A percentile compares a stretch with the other conserved stretches of the same genome.
These are phyloP conservation scores for Thelephora aurantiotincta DNA, from an alignment of 768 basidiomycete species.

Conservation along the genomic window DNA sequence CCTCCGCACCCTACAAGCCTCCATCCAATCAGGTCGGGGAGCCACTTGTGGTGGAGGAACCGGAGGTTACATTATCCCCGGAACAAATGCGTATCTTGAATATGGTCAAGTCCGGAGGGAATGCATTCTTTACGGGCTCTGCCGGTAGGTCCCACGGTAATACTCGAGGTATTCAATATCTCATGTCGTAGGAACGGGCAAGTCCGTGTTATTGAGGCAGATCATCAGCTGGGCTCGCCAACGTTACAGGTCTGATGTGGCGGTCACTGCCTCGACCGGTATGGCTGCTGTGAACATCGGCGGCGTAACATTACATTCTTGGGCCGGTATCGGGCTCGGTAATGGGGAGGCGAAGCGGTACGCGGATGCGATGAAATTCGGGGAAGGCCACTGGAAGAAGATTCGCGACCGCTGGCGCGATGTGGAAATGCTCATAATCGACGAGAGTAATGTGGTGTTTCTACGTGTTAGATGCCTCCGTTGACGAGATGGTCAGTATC, in stretches of 20 bases:
- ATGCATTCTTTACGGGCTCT: slow-evolving; percentile 78
- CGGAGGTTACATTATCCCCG: slow-evolving; percentile 22
- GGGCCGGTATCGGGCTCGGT: slow-evolving; percentile 72
- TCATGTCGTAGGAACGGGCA: slow-evolving; percentile 50
- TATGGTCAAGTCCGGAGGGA: slow-evolving; percentile 43
- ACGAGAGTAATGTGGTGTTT: slow-evolving; percentile 48
- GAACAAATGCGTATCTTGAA: slow-evolving; percentile 38
- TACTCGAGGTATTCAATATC: background rate
- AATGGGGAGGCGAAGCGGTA: slow-evolving; percentile 37
- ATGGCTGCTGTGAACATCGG: slow-evolving; percentile 78
- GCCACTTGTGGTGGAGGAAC: background rate
- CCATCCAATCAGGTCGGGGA: background rate
- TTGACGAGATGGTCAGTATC: slow-evolving; percentile 39
- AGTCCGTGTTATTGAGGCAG: slow-evolving; percentile 66
- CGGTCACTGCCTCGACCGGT: slow-evolving; percentile 65
- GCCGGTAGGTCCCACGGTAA: slow-evolving; percentile 35
- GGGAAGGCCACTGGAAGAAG: background rate
- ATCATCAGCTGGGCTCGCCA: slow-evolving; percentile 41
- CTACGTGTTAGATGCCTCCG: background rate
- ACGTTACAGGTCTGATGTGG: slow-evolving; percentile 28
- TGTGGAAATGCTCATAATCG: slow-evolving; percentile 60
- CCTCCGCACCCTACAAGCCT: background rate
- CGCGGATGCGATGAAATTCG: slow-evolving; percentile 10
- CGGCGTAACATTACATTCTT: slow-evolving; percentile 68
- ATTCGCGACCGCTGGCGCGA: slow-evolving; percentile 39